Conservation (phyloP, 1,284 basidiomycete genomes). For the Trametes polyzona region DNA sequence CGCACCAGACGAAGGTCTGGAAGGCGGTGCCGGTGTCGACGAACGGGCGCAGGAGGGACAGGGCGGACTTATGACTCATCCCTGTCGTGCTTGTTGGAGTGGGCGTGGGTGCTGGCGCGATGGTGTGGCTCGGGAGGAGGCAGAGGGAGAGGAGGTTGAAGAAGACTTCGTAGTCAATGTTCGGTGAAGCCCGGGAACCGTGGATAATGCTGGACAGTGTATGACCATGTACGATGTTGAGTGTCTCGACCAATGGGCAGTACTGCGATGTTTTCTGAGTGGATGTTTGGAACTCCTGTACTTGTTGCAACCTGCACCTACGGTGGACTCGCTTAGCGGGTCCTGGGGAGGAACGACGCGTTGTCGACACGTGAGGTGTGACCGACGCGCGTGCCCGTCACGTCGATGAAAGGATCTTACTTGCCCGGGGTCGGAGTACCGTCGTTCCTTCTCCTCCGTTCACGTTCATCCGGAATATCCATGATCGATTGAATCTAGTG, state of each 20-base stretch:
- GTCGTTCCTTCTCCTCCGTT: too few relatives aligned
- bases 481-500: too few relatives aligned
- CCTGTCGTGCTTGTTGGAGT: not conserved
- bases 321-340: too few relatives aligned
- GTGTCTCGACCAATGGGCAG: not conserved
- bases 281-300: not conserved
- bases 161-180: not conserved
- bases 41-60: slow-evolving; percentile 11
- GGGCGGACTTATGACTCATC: slow-evolving; percentile 25
- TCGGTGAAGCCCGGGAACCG: not conserved
- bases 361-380: slow-evolving; percentile 5
- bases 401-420: not conserved
- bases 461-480: too few relatives aligned
- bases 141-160: slow-evolving; percentile 1
- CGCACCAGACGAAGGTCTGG: slow-evolving; percentile 39
- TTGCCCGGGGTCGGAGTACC: too few relatives aligned
- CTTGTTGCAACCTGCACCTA: too few relatives aligned
- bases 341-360: not conserved
- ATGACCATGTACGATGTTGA: not conserved
- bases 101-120: not conserved
- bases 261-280: not conserved
- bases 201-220: not conserved
- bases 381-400: slow-evolving; percentile 1
- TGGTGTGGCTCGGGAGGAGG: not conserved
- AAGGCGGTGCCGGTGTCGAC: slow-evolving; percentile 30